These are phyloP conservation scores for Dichotomocladium elegans DNA, from an alignment of 371 early-diverging fungal genomes.

Conservation along the genomic window DNA sequence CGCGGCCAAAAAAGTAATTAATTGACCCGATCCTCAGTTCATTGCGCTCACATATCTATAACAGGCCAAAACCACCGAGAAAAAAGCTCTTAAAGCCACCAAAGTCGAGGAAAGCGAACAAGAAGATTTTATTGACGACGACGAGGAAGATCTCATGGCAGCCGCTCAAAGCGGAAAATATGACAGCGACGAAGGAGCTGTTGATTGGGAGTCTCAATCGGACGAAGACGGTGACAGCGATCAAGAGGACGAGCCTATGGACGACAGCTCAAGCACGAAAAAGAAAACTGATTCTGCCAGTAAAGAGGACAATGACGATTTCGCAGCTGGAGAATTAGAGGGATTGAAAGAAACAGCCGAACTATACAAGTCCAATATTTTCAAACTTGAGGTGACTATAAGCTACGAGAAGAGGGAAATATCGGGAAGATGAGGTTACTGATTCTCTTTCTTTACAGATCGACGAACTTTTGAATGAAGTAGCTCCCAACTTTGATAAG, in stretches of 20 bases:
- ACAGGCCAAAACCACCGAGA: slow-evolving; percentile 2
- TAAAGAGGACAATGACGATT: slow-evolving; percentile 32
- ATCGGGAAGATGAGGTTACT: no score
- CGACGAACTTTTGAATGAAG: slow-evolving; percentile 81
- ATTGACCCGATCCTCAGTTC: neutral
- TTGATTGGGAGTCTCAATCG: slow-evolving; percentile 41
- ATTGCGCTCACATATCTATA: neutral
- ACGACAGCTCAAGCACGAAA: slow-evolving; percentile 29
- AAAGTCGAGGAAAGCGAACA: neutral
- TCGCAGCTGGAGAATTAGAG: slow-evolving; percentile 84
- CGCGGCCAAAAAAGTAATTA: neutral
- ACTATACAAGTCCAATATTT: slow-evolving; percentile 87
- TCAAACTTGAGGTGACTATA: slow-evolving; percentile 78
- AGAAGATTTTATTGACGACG: slow-evolving; percentile 17
- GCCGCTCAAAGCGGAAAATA: slow-evolving; percentile 24
- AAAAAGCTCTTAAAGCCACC: neutral
- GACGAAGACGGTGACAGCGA: slow-evolving; percentile 47
- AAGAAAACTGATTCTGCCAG: slow-evolving; percentile 25
- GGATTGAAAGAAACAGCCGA: slow-evolving; percentile 78
- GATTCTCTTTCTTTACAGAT: slow-evolving; percentile 53
- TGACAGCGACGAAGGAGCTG: slow-evolving; percentile 33
- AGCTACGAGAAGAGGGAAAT: no score
- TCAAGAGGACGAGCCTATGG: slow-evolving; percentile 29
- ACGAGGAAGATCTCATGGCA: slow-evolving; percentile 23
- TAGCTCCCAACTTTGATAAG: slow-evolving; percentile 60